Conservation (phyloP, 2,329 filamentous ascomycete species). For the Periconia digitata region DNA sequence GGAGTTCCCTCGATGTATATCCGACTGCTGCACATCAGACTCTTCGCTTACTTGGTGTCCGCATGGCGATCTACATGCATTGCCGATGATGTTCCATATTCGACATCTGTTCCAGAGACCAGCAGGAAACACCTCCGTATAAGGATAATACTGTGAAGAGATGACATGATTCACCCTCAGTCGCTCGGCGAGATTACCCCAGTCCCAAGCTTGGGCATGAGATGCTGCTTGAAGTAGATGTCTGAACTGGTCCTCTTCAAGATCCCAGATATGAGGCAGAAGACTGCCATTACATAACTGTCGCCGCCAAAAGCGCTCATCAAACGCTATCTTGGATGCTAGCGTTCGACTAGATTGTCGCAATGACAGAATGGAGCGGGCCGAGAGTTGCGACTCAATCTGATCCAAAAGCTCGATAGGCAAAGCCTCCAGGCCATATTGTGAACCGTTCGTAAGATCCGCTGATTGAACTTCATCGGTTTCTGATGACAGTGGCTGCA, state of each 20-base stretch:
- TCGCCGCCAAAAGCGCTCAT: conserved; percentile 29
- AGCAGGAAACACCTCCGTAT: conserved; percentile 14
- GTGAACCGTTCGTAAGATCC: neutral
- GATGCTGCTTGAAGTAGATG: neutral
- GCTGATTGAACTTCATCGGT: neutral
- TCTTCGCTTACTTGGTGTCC: neutral
- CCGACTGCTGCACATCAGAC: neutral
- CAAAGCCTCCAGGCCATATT: conserved; percentile 14
- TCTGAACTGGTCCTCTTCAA: conserved; percentile 17
- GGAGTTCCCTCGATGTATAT: neutral
- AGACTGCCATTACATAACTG: conserved; percentile 20
- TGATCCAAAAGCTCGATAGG: conserved; percentile 21
- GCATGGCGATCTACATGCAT: conserved; percentile 6
- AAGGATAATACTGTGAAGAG: conserved; percentile 9
- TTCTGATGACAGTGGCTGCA: conserved; percentile 6
- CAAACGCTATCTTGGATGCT: conserved; percentile 18
- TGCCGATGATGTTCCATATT: conserved; percentile 27
- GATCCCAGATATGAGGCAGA: conserved; percentile 28
- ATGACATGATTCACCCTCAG: conserved; percentile 18
- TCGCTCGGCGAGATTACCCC: conserved; percentile 18
- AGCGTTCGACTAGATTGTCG: conserved; percentile 21
- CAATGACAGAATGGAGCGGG: conserved; percentile 16
- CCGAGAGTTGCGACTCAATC: conserved; percentile 18
- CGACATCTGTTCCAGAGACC: conserved; percentile 29
- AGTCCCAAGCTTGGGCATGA: conserved; percentile 13